phyloP scores from a whole-genome alignment of 257 asterid genomes.

The Solanum peruvianum region DNA sequence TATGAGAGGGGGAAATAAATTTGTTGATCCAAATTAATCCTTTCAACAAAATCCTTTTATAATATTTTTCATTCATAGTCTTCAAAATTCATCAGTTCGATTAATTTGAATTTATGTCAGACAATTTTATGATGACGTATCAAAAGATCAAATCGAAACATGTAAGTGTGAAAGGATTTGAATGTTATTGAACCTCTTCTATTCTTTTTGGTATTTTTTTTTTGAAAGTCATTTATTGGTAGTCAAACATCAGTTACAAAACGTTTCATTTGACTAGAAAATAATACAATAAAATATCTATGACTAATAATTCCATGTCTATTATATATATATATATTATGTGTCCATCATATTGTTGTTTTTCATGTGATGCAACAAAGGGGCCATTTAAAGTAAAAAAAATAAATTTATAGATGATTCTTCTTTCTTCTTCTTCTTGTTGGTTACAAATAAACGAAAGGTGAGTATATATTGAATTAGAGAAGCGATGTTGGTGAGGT shows the following conservation, averaged over 20 bases:
- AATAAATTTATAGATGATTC: too few relatives aligned
- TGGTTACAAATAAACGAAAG: neutral
- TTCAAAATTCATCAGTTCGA: neutral
- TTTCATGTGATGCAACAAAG: neutral
- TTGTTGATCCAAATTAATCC: neutral
- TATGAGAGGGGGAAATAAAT: neutral
- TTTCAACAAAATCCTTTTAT: neutral
- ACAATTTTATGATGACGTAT: neutral
- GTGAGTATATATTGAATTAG: neutral
- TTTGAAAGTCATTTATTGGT: neutral
- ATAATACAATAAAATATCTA: neutral
- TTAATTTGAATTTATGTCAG: neutral
- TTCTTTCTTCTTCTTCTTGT: neutral
- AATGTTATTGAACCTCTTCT: neutral
- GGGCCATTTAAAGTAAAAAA: neutral
- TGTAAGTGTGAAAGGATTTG: neutral
- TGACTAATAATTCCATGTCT: neutral
- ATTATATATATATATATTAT: neutral
- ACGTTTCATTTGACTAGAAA: neutral
- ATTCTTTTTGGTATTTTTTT: neutral
- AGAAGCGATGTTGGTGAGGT: constrained; percentile 91
- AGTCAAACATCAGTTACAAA: neutral
- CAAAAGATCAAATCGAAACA: too few relatives aligned
- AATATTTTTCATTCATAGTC: neutral
- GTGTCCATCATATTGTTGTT: neutral